Evolutionary conservation across 352 stramenopile genomes (phyloP).

Genomic region (Phytophthora hybrid): DNA sequence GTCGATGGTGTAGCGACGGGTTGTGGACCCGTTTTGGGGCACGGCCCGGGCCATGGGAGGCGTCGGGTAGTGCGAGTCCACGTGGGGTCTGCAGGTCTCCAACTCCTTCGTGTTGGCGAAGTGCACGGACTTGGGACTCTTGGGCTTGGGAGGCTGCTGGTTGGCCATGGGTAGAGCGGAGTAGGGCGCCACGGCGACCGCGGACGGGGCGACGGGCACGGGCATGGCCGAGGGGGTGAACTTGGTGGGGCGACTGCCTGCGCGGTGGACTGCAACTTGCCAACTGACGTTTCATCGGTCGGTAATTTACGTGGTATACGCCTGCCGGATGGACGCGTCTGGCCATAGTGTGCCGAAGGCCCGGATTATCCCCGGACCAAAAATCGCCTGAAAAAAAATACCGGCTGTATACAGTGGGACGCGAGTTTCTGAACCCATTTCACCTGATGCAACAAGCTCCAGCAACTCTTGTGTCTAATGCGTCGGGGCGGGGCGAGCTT

Average conservation of each 20-base stretch:
- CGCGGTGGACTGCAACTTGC: slow-evolving; percentile 18
- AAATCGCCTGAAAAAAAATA: slow-evolving; percentile 11
- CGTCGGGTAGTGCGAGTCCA: slow-evolving; percentile 61
- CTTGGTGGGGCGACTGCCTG: background rate
- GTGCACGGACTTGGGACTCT: slow-evolving; percentile 50
- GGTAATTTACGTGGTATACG: slow-evolving; percentile 16
- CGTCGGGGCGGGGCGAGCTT: background rate
- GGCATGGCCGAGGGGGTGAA: slow-evolving; percentile 8
- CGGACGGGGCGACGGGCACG: slow-evolving; percentile 5
- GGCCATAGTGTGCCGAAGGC: slow-evolving; percentile 19
- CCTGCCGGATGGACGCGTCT: background rate
- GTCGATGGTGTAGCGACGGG: slow-evolving; percentile 63
- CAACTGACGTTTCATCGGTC: slow-evolving; percentile 15
- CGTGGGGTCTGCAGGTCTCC: slow-evolving; percentile 36
- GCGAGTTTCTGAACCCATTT: slow-evolving; percentile 26
- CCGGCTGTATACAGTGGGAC: slow-evolving; percentile 10
- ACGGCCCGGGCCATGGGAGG: slow-evolving; percentile 41
- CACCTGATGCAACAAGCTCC: background rate
- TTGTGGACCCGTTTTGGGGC: slow-evolving; percentile 56
- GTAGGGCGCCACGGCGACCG: slow-evolving; percentile 18
- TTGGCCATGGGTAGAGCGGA: slow-evolving; percentile 6
- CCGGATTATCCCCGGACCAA: background rate
- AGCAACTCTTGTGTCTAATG: background rate
- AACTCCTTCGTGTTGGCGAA: slow-evolving; percentile 60
- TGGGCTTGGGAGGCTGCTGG: slow-evolving; percentile 15